phyloP scores from a whole-genome alignment of 495 filamentous ascomycete genomes.

The Annulohypoxylon nitens region DNA sequence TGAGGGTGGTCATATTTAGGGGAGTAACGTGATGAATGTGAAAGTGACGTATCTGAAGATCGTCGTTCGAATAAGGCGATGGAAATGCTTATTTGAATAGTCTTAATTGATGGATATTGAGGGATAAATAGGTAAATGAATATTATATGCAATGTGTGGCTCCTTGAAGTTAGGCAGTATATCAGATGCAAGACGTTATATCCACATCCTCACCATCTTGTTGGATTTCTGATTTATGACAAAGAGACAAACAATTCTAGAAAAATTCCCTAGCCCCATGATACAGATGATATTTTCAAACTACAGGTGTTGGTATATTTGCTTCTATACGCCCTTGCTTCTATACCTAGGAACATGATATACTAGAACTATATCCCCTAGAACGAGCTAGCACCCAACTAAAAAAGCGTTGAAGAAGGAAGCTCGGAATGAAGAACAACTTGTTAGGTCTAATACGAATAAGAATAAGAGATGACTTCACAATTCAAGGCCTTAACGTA shows the following conservation, averaged over 20 bases:
- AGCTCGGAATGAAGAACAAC: neutral
- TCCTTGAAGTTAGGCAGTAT: neutral
- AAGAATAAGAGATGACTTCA: neutral
- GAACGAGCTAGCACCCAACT: neutral
- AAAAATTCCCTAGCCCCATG: neutral
- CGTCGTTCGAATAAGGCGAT: neutral
- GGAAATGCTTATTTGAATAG: neutral
- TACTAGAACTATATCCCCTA: neutral
- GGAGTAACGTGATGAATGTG: constrained; percentile 4
- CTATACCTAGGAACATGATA: neutral
- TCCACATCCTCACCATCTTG: neutral
- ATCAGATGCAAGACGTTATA: neutral
- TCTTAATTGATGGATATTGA: neutral
- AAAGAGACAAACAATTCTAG: neutral
- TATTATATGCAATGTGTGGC: neutral
- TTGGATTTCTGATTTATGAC: neutral
- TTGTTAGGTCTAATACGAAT: neutral
- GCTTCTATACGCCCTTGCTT: neutral
- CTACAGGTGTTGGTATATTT: too few species aligned
- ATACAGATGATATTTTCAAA: neutral
- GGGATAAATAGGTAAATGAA: neutral
- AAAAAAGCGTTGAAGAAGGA: neutral
- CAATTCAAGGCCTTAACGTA: neutral
- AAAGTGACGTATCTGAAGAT: constrained; percentile 2
- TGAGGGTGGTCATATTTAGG: neutral